Evolutionary conservation across 2,329 filamentous ascomycete genomes (phyloP).

Genomic region (Cladosporium cucumerinum): DNA sequence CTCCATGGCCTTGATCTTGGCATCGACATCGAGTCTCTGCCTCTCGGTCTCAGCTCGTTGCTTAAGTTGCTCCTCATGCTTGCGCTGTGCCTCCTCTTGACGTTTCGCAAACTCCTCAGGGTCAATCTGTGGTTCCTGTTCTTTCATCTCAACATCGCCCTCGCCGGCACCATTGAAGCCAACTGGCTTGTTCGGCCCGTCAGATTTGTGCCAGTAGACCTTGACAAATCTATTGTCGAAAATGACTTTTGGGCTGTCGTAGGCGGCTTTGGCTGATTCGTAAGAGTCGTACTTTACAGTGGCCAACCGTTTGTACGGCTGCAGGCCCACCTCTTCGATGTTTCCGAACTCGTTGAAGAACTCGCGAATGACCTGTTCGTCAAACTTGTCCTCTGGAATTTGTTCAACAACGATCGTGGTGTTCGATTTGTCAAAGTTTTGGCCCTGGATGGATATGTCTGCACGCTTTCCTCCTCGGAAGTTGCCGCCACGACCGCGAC

Average conservation of each 20-base stretch:
- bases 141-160: conserved; percentile 28
- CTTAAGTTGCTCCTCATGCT: conserved; percentile 62
- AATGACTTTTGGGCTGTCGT: conserved; percentile 72
- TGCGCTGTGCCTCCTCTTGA: conserved; percentile 69
- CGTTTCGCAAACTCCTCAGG: conserved; percentile 65
- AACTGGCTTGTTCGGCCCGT: conserved; percentile 21
- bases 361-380: conserved; percentile 59
- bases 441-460: conserved; percentile 62
- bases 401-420: conserved; percentile 72
- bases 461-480: conserved; percentile 44
- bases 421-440: conserved; percentile 60
- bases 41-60: conserved; percentile 62
- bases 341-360: conserved; percentile 73
- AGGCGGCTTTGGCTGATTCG: conserved; percentile 65
- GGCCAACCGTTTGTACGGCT: conserved; percentile 64
- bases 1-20: conserved; percentile 60
- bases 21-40: conserved; percentile 62
- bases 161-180: conserved; percentile 10
- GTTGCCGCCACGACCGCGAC: conserved; percentile 32
- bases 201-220: conserved; percentile 69
- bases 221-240: conserved; percentile 86
- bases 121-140: conserved; percentile 58
- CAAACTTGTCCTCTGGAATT: conserved; percentile 69
- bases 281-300: conserved; percentile 67
- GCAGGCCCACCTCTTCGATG: conserved; percentile 62